Base-by-base conservation (phyloP, 2,329 filamentous ascomycete species). In the Blastomyces emzantsi region DNA sequence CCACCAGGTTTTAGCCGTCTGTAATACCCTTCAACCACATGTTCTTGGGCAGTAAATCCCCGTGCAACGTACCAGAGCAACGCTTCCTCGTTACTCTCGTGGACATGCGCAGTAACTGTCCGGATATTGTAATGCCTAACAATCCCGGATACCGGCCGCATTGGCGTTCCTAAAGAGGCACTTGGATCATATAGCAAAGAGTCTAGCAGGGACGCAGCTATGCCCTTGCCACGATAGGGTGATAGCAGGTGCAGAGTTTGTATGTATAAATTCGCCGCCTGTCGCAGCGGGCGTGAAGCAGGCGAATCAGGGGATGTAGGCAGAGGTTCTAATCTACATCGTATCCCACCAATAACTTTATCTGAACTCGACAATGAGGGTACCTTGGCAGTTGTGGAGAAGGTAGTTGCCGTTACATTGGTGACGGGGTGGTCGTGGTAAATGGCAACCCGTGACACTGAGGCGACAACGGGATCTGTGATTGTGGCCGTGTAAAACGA, bases 401-500 rank as follows among this genome's bases (percentile, higher is more conserved):
- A 64, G 1, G 65, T 61, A n/a, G 66, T 58, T 3, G 67, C 61
- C 19, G 67, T 65, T 2, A 69, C 67, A 61, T 72, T 63, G 17
- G 70, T 69, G 6, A 75, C 69, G 22, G 77, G 75, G 63, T 77
- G 73, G 66, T 82, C 78, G 69, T 82, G 79, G 77, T 85, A 87
- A 57, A 85, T 69, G 3, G 84, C 85, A 54, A 86, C 79, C n/a
- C 85, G 79, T 9, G 85, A 85, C 62, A 87, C 73, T 64, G 80
- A 78, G 51, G 79, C 76, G 62, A 79, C 75, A 55, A 81, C 72
- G 2, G 80, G 76, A 63, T 87, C 83, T 2, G 80, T 79, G 70
- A 86, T 77, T 51, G 81, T 85, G 64, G 85, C 83, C 25, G 79
- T 80, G 76, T 85, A 88, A 77, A 87, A 87, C 22, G 77, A 79